Conservation (phyloP, 345 rosid species). For the Pistacia atlantica region DNA sequence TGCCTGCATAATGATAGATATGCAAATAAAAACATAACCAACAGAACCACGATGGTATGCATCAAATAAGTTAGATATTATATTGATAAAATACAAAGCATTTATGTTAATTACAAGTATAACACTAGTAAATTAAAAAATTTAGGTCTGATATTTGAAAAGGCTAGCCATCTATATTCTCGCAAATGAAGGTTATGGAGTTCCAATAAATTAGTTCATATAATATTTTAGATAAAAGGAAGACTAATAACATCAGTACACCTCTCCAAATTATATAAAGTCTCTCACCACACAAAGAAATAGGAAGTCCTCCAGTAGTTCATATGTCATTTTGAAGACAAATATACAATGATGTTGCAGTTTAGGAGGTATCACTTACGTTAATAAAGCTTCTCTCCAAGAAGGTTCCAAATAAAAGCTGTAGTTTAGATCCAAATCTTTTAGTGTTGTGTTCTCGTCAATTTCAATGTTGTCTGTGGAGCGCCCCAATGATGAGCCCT, state of each 20-base stretch:
- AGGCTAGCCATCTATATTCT: slow-evolving; percentile 11
- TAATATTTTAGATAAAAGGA: neutral
- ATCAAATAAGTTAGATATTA: neutral
- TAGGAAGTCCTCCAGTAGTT: neutral
- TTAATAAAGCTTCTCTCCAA: slow-evolving; percentile 84
- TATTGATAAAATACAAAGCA: too few species aligned
- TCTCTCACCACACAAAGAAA: slow-evolving; percentile 5
- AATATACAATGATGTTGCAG: slow-evolving; percentile 1
- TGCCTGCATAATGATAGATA: slow-evolving; percentile 52
- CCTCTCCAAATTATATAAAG: neutral
- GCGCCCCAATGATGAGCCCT: slow-evolving; percentile 95
- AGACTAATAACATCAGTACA: neutral
- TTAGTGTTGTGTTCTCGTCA: slow-evolving; percentile 91
- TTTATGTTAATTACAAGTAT: too few species aligned
- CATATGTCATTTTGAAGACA: neutral
- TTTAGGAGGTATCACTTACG: slow-evolving; percentile 45
- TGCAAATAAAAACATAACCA: slow-evolving; percentile 2
- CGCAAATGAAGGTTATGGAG: slow-evolving; percentile 3
- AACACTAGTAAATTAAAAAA: too few species aligned
- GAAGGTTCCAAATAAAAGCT: slow-evolving; percentile 87
- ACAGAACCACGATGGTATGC: neutral
- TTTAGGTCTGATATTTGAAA: neutral
- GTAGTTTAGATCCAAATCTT: slow-evolving; percentile 92
- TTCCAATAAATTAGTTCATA: neutral
- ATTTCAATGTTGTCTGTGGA: slow-evolving; percentile 89